These are phyloP conservation scores for Datisca glomerata DNA, from an alignment of 306 rosid species.

Conservation along the genomic window DNA sequence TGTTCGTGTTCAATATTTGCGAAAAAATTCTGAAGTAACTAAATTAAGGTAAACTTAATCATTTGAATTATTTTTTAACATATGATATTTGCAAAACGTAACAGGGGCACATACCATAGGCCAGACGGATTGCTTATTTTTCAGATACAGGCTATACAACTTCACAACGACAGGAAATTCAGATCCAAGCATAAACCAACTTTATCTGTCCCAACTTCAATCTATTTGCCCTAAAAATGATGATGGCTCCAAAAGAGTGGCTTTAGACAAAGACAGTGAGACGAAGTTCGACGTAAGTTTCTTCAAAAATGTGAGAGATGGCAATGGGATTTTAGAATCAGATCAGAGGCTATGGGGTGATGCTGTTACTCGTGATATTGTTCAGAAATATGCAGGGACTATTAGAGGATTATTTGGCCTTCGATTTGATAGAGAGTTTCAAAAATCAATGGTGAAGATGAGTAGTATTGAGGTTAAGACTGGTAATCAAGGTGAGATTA, in stretches of 20 bases:
- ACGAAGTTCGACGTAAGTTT: constrained; percentile 40
- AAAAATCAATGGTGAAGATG: constrained; percentile 66
- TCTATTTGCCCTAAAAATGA: constrained; percentile 39
- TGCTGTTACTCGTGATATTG: constrained; percentile 21
- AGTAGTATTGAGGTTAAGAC: constrained; percentile 56
- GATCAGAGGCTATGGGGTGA: constrained; percentile 69
- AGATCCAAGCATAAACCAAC: constrained; percentile 47
- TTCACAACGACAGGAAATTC: constrained; percentile 48
- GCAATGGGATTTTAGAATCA: constrained; percentile 55
- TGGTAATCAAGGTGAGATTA: constrained; percentile 55
- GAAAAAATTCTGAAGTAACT: too few relatives aligned
- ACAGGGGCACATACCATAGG: constrained; percentile 71
- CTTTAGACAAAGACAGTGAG: constrained; percentile 41
- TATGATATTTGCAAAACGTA: not conserved
- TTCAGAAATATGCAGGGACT: constrained; percentile 45
- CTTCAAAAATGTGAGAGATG: constrained; percentile 55
- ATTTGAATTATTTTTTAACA: too few relatives aligned
- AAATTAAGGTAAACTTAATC: too few relatives aligned
- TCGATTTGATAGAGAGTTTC: constrained; percentile 49
- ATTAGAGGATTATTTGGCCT: constrained; percentile 48
- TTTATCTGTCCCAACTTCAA: constrained; percentile 34
- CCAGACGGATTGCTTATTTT: constrained; percentile 46
- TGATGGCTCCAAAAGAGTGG: constrained; percentile 40
- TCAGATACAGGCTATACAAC: constrained; percentile 48
- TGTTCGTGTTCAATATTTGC: too few relatives aligned